These are phyloP conservation scores for Manihot esculenta DNA, from an alignment of 441 rosid species.

Conservation along the genomic window DNA sequence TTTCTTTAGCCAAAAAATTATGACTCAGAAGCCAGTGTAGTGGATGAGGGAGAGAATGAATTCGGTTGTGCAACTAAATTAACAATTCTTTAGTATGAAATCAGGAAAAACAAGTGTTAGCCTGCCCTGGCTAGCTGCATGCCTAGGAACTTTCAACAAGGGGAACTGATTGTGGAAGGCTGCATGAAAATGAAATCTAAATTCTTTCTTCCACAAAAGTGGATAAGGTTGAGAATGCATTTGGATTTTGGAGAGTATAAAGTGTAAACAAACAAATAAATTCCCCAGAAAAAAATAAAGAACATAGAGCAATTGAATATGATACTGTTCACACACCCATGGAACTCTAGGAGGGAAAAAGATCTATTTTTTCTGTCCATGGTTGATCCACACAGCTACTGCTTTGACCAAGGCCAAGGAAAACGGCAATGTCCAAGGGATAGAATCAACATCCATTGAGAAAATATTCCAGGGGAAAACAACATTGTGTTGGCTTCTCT, in stretches of 20 bases:
- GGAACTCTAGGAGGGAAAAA: background rate
- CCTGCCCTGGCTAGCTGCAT: constrained; percentile 78
- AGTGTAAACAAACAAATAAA: background rate
- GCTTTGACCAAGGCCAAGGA: no score
- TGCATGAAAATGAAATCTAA: background rate
- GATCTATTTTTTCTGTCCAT: no score
- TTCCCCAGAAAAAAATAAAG: no score
- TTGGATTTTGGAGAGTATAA: no score
- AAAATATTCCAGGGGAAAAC: no score
- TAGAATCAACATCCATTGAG: no score
- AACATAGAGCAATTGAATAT: background rate
- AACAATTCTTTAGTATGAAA: no score
- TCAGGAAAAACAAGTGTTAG: constrained; percentile 43
- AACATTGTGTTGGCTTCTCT: background rate
- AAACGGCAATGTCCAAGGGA: no score
- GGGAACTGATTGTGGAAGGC: no score
- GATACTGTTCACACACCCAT: background rate
- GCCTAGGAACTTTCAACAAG: constrained; percentile 35
- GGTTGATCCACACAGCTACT: no score
- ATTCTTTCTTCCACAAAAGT: background rate
- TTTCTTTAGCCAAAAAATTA: no score
- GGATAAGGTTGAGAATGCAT: background rate
- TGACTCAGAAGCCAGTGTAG: background rate
- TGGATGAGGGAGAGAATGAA: constrained; percentile 1
- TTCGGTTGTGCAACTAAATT: background rate